Conservation (phyloP, 805 yeast species). For the Sugiyamaella marilandica region DNA sequence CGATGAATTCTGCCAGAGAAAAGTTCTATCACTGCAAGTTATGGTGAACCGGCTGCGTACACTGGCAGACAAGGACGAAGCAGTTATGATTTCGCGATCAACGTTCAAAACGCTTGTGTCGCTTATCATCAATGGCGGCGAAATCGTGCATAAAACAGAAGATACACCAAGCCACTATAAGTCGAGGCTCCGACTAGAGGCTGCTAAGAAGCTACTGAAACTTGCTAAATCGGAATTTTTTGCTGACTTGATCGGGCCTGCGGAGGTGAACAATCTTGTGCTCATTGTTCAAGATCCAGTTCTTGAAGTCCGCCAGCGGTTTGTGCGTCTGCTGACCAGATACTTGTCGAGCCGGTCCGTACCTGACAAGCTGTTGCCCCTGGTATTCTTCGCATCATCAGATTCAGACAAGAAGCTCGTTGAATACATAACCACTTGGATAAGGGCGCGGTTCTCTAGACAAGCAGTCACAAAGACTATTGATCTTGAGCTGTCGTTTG, state of each 20-base stretch:
- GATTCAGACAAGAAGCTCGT: slow-evolving; percentile 59
- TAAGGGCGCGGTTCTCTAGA: slow-evolving; percentile 47
- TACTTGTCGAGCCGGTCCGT: slow-evolving; percentile 48
- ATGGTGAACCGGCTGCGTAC: slow-evolving; percentile 55
- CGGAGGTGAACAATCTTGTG: slow-evolving; percentile 48
- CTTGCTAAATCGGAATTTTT: slow-evolving; percentile 53
- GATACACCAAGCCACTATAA: slow-evolving; percentile 58
- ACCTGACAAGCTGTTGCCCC: slow-evolving; percentile 61
- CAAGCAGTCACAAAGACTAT: slow-evolving; percentile 37
- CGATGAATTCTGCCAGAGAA: slow-evolving; percentile 41
- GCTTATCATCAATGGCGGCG: slow-evolving; percentile 72
- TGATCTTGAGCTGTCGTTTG: slow-evolving; percentile 60
- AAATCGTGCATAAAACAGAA: slow-evolving; percentile 47
- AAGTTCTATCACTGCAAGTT: slow-evolving; percentile 49
- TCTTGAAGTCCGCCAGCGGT: slow-evolving; percentile 48
- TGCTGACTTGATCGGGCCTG: slow-evolving; percentile 48
- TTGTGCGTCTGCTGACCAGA: slow-evolving; percentile 48
- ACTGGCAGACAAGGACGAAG: slow-evolving; percentile 35
- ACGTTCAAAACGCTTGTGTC: slow-evolving; percentile 63
- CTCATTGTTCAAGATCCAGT: slow-evolving; percentile 65
- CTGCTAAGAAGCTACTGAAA: slow-evolving; percentile 62
- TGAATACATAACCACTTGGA: slow-evolving; percentile 61
- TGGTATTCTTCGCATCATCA: slow-evolving; percentile 68
- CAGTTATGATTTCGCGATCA: slow-evolving; percentile 49
- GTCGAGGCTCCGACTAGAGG: slow-evolving; percentile 57